Evolutionary conservation across 2,329 filamentous ascomycete species (phyloP), one percentile per base, ranked within the genome.

Genomic region (Rhexocercosporidium sp.): DNA sequence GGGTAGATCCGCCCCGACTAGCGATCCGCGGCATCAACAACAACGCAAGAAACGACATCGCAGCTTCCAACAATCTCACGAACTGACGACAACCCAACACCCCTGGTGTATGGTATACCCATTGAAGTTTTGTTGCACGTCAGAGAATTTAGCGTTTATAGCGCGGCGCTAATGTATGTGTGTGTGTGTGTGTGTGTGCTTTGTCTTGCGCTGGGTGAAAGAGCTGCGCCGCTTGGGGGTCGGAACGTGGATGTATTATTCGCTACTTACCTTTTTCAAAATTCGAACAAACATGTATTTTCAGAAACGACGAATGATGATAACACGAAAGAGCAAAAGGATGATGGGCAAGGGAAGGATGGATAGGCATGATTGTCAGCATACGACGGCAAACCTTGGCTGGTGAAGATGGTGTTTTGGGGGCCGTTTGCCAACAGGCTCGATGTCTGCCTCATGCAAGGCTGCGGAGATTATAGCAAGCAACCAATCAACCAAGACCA

Each of bases 101-200:
- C 29, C 44, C 53, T 57, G 53, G 39, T 37, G 31, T 31, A 46
- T 14, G 41, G 12, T n/a, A n/a, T 9, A 51, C 47, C 22, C 44
- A 39, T 25, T 14, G 27, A 64, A 7, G 18, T 46, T 64, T 64
- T 64, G 62, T 64, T 64, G 62, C 62, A 64, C 27, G 53, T 64
- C 62, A 29, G 22, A 64, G 39, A 49, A 59, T 37, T 62, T 64
- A 64, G 62, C 62, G 51, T 64, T 25, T 46, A 47, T 64, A 64
- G 61, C 61, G 61, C 37, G 22, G 49, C 61, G 61, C 61, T 64
- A 64, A 64, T 53, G n/a, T 53, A 44, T 44, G 9, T 53, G n/a
- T 53, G 29, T 44, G 9, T n/a, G n/a, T n/a, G n/a, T n/a, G n/a
- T n/a, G n/a, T n/a, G n/a, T n/a, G n/a, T 60, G 39, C 57, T 60